Percentiles rank a stretch among this genome's conserved stretches.
Evolutionary conservation across 164 flowering plant species (phyloP).

Genomic region (Piper betle): DNA sequence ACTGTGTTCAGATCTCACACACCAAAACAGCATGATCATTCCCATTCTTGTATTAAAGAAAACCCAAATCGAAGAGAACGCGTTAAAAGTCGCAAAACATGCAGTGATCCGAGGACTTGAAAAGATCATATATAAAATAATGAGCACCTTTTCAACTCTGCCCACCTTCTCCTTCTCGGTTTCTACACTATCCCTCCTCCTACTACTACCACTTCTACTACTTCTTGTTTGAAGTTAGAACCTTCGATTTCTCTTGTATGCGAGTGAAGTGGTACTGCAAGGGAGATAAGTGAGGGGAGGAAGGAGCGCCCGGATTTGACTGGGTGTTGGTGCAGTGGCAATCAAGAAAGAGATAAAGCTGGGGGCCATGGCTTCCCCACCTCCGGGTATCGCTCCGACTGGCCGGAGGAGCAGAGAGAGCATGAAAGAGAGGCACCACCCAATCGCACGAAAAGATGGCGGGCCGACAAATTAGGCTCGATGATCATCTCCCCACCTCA

Average conservation of each 20-base stretch:
- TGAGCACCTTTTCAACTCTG: neutral
- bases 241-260: neutral
- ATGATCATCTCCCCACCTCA: neutral
- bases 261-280: neutral
- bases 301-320: neutral
- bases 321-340: neutral
- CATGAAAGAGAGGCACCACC: slow-evolving; percentile 25
- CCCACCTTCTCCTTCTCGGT: slow-evolving; percentile 3
- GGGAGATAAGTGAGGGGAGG: neutral
- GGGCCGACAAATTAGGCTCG: slow-evolving; percentile 1
- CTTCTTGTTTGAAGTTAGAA: neutral
- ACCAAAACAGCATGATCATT: neutral
- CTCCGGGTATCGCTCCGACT: neutral
- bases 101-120: neutral
- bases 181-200: slow-evolving; percentile 1
- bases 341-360: neutral
- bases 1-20: neutral
- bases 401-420: slow-evolving; percentile 14
- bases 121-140: neutral
- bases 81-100: neutral
- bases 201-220: neutral
- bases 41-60: neutral
- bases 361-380: neutral
- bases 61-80: neutral
- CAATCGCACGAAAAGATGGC: slow-evolving; percentile 1